Evolutionary conservation across 352 stramenopile species (phyloP).

Genomic region (Phytophthora sp.): DNA sequence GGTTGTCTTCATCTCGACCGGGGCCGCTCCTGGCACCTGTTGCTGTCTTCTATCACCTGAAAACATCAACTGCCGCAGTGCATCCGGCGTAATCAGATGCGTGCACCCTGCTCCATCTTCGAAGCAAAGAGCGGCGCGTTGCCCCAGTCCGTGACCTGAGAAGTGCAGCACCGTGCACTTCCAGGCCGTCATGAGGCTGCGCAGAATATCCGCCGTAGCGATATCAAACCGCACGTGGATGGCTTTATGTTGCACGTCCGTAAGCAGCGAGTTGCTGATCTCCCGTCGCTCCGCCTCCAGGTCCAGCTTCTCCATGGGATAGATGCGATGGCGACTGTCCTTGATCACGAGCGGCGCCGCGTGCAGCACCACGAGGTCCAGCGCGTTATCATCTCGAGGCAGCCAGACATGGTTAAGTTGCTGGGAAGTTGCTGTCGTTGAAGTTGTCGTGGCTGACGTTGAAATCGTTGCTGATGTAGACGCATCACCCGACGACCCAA

Average conservation of each 20-base stretch:
- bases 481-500: conserved; percentile 7
- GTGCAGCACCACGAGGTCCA: conserved; percentile 84
- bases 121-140: conserved; percentile 77
- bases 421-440: conserved; percentile 14
- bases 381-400: conserved; percentile 49
- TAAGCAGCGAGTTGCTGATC: conserved; percentile 74
- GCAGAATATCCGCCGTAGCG: conserved; percentile 74
- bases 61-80: conserved; percentile 73
- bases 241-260: conserved; percentile 73
- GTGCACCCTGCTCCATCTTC: conserved; percentile 78
- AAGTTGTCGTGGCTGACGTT: not conserved
- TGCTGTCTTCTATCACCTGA: conserved; percentile 41
- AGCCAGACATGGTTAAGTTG: conserved; percentile 14
- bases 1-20: conserved; percentile 19
- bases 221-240: conserved; percentile 85
- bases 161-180: conserved; percentile 82
- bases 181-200: conserved; percentile 80
- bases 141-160: conserved; percentile 74
- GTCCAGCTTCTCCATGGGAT: conserved; percentile 86
- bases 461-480: conserved; percentile 8
- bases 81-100: conserved; percentile 74
- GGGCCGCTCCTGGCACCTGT: conserved; percentile 27
- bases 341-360: conserved; percentile 83
- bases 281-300: conserved; percentile 72
- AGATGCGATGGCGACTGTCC: conserved; percentile 71